Conservation (phyloP, 1,139 yeast species). For the Hansenula lynferdii region DNA sequence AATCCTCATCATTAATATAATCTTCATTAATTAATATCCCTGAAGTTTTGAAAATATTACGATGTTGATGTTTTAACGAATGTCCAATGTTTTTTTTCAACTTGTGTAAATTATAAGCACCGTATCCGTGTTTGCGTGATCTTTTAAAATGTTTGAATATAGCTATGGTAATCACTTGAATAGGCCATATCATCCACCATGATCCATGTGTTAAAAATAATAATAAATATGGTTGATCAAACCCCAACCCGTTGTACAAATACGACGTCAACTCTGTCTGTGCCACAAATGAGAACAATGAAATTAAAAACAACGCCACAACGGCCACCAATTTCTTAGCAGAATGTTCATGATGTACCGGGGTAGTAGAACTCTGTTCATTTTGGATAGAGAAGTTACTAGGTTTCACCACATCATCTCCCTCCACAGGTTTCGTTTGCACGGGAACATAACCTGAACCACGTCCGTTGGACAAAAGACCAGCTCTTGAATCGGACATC, state of each 20-base stretch:
- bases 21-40: slow-evolving; percentile 24
- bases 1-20: slow-evolving; percentile 26
- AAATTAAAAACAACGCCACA: slow-evolving; percentile 49
- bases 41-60: slow-evolving; percentile 31
- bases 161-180: slow-evolving; percentile 53
- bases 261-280: slow-evolving; percentile 83
- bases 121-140: slow-evolving; percentile 15
- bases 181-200: slow-evolving; percentile 75
- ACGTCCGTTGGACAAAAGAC: not conserved
- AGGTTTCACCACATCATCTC: too few relatives aligned
- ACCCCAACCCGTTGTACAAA: slow-evolving; percentile 51
- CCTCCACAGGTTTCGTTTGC: too few relatives aligned
- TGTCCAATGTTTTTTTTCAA: slow-evolving; percentile 17
- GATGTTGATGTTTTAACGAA: slow-evolving; percentile 37
- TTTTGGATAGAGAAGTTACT: too few relatives aligned
- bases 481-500: slow-evolving; percentile 2
- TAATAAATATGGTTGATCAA: slow-evolving; percentile 66
- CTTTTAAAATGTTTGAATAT: slow-evolving; percentile 37
- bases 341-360: slow-evolving; percentile 9
- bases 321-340: slow-evolving; percentile 46
- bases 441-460: not conserved
- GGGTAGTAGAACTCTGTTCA: too few relatives aligned
- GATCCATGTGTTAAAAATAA: slow-evolving; percentile 72
- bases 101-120: slow-evolving; percentile 25
- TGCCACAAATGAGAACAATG: slow-evolving; percentile 61